These are phyloP conservation scores for Candida suzukii DNA, from an alignment of 805 yeast species.

Conservation along the genomic window DNA sequence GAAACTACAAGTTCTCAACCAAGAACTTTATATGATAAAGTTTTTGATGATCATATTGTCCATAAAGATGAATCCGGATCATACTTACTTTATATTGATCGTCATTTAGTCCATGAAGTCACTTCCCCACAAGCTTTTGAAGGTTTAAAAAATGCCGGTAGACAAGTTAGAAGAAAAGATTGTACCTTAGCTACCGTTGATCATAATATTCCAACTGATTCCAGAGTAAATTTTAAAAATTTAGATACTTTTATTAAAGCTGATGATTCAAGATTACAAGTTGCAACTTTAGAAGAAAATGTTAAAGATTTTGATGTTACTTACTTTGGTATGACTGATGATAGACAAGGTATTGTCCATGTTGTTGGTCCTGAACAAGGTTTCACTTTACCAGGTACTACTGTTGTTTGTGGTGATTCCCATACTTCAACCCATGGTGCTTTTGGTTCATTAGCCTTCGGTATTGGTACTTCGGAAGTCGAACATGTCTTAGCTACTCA, in stretches of 20 bases:
- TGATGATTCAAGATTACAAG: constrained; percentile 89
- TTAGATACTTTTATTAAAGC: constrained; percentile 79
- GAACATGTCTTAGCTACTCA: constrained; percentile 99
- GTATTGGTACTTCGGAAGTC: constrained; percentile 98
- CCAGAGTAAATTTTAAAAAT: constrained; percentile 71
- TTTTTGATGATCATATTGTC: constrained; percentile 90
- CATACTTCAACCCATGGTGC: constrained; percentile 99
- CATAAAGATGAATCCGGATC: constrained; percentile 86
- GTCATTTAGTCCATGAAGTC: constrained; percentile 97
- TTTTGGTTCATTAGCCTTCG: constrained; percentile 94
- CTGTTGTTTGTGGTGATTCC: constrained; percentile 98
- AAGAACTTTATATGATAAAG: constrained; percentile 89
- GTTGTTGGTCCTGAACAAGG: constrained; percentile 99
- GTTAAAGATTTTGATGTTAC: constrained; percentile 86
- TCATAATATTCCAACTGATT: constrained; percentile 92
- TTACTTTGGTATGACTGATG: constrained; percentile 90
- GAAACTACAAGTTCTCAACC: constrained; percentile 34
- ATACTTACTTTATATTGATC: constrained; percentile 82
- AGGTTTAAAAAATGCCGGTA: constrained; percentile 82
- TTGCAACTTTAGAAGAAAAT: constrained; percentile 84
- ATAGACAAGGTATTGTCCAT: constrained; percentile 97
- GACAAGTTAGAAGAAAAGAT: constrained; percentile 85
- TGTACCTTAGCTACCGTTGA: constrained; percentile 94
- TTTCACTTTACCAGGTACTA: constrained; percentile 95
- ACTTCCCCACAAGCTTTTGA: constrained; percentile 99